Evolutionary conservation across 257 asterid species (phyloP).

Genomic region (Solanum medicagineum): DNA sequence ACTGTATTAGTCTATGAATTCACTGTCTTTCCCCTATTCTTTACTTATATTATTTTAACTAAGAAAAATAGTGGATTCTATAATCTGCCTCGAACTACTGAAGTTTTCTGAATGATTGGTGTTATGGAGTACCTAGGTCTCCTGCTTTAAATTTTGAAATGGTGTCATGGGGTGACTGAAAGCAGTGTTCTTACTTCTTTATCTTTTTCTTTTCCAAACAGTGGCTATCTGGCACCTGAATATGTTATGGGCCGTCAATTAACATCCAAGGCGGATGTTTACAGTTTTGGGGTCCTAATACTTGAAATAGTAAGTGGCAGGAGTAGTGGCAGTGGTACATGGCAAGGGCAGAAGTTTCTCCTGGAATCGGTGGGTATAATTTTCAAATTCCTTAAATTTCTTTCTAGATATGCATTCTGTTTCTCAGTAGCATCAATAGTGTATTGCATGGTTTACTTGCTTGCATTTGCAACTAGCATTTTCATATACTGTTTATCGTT

Average conservation of each 20-base stretch:
- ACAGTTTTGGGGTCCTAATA: conserved; percentile 76
- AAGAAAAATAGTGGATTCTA: neutral
- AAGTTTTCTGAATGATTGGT: neutral
- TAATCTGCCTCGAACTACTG: neutral
- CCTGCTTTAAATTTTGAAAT: neutral
- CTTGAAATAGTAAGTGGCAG: conserved; percentile 75
- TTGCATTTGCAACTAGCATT: neutral
- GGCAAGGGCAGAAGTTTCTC: conserved; percentile 58
- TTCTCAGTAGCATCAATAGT: neutral
- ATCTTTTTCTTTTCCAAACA: conserved; percentile 24
- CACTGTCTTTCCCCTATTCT: neutral
- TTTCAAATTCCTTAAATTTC: neutral
- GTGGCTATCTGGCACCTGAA: conserved; percentile 99
- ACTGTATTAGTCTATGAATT: neutral
- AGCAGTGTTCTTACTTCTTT: neutral
- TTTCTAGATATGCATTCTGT: neutral
- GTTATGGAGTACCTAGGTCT: neutral
- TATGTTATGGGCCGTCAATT: conserved; percentile 86
- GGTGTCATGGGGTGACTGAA: neutral
- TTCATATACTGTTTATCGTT: neutral
- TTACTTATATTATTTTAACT: neutral
- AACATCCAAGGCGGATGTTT: conserved; percentile 81
- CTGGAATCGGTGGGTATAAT: conserved; percentile 63
- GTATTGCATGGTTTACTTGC: neutral
- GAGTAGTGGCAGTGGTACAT: conserved; percentile 43